These are phyloP conservation scores for Ilex paraguariensis DNA, from an alignment of 305 asterid genomes.

Conservation along the genomic window DNA sequence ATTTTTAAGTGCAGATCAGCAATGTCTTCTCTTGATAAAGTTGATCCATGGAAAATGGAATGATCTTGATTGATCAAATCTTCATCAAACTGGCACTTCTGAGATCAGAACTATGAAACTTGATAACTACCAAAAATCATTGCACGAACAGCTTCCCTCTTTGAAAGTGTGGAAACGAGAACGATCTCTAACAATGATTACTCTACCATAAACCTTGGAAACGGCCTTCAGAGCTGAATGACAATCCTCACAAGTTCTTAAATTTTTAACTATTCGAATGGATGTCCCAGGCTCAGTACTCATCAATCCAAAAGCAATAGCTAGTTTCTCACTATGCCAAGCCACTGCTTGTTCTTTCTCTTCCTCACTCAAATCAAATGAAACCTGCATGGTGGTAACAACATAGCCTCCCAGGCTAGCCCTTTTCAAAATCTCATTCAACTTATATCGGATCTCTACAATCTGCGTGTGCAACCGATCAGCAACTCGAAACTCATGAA, in stretches of 20 bases:
- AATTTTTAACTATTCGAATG: slow-evolving; percentile 45
- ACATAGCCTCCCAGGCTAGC: slow-evolving; percentile 42
- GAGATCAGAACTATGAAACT: neutral
- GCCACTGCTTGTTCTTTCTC: slow-evolving; percentile 64
- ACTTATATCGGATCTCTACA: slow-evolving; percentile 36
- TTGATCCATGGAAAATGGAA: too few species aligned
- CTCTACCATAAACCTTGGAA: slow-evolving; percentile 48
- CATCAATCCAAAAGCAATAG: slow-evolving; percentile 56
- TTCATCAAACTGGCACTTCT: neutral
- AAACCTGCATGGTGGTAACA: slow-evolving; percentile 42
- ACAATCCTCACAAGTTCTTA: slow-evolving; percentile 62
- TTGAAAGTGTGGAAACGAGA: slow-evolving; percentile 46
- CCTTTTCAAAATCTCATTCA: slow-evolving; percentile 37
- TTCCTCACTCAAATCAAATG: slow-evolving; percentile 53
- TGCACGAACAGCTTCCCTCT: slow-evolving; percentile 52
- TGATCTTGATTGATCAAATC: neutral
- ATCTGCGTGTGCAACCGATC: slow-evolving; percentile 54
- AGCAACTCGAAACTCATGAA: slow-evolving; percentile 68
- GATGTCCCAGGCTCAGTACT: slow-evolving; percentile 25
- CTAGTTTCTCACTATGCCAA: slow-evolving; percentile 71
- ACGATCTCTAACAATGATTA: slow-evolving; percentile 48
- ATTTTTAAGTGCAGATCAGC: too few species aligned
- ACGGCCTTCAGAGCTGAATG: slow-evolving; percentile 52
- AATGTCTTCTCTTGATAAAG: too few species aligned
- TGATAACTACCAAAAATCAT: slow-evolving; percentile 47